Percentiles rank a stretch among this genome's conserved stretches.
These are phyloP conservation scores for Globisporangium radiosum DNA, from an alignment of 352 stramenopile genomes.

Conservation along the genomic window DNA sequence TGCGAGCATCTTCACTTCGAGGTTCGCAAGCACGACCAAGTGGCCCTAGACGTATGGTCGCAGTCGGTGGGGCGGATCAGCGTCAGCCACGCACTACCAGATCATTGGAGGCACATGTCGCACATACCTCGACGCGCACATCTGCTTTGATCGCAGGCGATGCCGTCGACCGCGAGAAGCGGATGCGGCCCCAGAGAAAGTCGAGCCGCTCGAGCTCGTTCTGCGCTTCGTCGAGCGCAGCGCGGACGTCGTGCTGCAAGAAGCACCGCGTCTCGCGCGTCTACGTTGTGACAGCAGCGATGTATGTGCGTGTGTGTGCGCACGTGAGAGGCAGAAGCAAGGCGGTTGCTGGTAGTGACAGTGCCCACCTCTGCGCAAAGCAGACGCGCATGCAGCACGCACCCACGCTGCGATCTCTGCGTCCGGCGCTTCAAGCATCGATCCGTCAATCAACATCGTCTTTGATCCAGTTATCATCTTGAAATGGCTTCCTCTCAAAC, in stretches of 20 bases:
- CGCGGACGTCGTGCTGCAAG: conserved; percentile 49
- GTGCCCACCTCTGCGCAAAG: too few relatives aligned
- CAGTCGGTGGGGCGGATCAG: not conserved
- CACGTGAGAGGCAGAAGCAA: not conserved
- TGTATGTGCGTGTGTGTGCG: not conserved
- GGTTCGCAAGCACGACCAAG: conserved; percentile 61
- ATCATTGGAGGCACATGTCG: not conserved
- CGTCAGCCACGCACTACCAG: not conserved
- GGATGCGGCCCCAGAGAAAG: conserved; percentile 77
- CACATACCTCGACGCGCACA: conserved; percentile 56
- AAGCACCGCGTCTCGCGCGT: conserved; percentile 55
- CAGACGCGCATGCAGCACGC: conserved; percentile 1
- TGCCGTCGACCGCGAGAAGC: conserved; percentile 37
- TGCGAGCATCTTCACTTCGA: conserved; percentile 58
- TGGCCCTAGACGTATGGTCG: conserved; percentile 30
- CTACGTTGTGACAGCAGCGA: conserved; percentile 14
- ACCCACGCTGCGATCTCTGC: conserved; percentile 37
- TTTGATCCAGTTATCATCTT: not conserved
- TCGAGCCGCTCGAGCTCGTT: conserved; percentile 76
- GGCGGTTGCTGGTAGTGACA: too few relatives aligned
- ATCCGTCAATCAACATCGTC: not conserved
- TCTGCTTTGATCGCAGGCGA: conserved; percentile 55
- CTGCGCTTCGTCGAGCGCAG: conserved; percentile 37
- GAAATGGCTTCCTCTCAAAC: too few relatives aligned
- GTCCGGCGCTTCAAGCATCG: conserved; percentile 1